phyloP scores from a whole-genome alignment of 805 yeast species.

The Ogataea dorogensis region DNA sequence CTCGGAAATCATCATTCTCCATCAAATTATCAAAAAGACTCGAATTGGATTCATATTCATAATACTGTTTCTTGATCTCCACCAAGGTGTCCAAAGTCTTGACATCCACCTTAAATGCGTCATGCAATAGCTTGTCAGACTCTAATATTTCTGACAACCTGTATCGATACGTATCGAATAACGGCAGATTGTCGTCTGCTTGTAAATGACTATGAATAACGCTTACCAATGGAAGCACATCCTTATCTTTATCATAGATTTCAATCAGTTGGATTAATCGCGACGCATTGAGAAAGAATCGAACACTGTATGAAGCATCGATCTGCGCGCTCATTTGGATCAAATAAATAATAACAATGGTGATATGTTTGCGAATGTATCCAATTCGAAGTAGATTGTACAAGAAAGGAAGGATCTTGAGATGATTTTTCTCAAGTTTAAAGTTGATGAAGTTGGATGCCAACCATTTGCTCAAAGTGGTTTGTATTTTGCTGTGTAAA shows the following conservation, averaged over 20 bases:
- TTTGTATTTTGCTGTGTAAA: conserved; percentile 21
- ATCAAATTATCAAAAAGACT: conserved; percentile 2
- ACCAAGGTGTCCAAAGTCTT: conserved; percentile 9
- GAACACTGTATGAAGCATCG: conserved; percentile 20
- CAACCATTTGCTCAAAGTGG: conserved; percentile 21
- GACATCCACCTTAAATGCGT: conserved; percentile 18
- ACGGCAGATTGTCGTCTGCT: conserved; percentile 7
- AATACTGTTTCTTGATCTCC: conserved; percentile 13
- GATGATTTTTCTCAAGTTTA: conserved; percentile 18
- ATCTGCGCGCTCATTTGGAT: too few species aligned
- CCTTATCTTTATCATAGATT: conserved; percentile 21
- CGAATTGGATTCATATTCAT: conserved; percentile 7
- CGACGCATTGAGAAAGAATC: conserved; percentile 24
- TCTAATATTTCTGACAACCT: conserved; percentile 16
- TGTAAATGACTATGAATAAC: conserved; percentile 17
- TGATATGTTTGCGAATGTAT: conserved; percentile 24
- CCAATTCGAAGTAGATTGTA: conserved; percentile 31
- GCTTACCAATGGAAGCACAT: conserved; percentile 17
- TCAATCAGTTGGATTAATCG: conserved; percentile 23
- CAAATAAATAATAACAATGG: conserved; percentile 22
- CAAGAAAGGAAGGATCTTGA: conserved; percentile 23
- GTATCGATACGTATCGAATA: conserved; percentile 24
- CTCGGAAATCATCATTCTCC: conserved; percentile 7
- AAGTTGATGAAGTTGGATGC: conserved; percentile 24
- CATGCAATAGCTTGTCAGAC: conserved; percentile 7